Evolutionary conservation across 495 filamentous ascomycete species (phyloP), one percentile per base, ranked within the genome.

Genomic region (Xylaria venustula): DNA sequence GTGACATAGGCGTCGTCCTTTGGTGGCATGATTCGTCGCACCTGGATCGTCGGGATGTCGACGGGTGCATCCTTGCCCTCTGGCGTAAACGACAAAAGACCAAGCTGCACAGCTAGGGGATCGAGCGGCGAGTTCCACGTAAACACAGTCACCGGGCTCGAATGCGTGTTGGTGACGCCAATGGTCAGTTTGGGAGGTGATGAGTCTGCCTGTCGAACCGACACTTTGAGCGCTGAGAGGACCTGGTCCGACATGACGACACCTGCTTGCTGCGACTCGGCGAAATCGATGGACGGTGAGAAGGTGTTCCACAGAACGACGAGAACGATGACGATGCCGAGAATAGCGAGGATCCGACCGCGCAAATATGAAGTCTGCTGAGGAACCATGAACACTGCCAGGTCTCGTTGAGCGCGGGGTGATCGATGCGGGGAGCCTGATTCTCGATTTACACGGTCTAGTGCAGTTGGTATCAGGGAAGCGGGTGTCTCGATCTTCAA

Each of bases 51-150:
- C 37, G 72, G 72, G 20, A 80, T 51, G 0, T 73, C 44, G 8
- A 85, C 32, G 17, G 70, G 54, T 26, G 58, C 44, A 28, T 74
- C 64, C 26, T 58, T 64, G 25, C 63, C 70, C 9, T 66, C 69
- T 46, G 78, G 77, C 30, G 67, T 64, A 28, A 83, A 67, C 9
- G 74, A 66, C 48, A 85, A 71, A 14, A 83, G 67, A 26, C 81
- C 79, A 9, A 82, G 67, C 20, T 77, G 63, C 23, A 76, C 68
- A 9, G 81, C 82, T 26, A 71, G 57, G 4, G 73, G 61, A 58
- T 85, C 83, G 8, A 85, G 64, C 6, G 82, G 82, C 4, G 77
- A 77, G 48, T 74, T 68, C 79, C 78, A 85, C 37, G 64, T 70
- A 12, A 85, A 70, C 17, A 85, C 44, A 1, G 81, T 83, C 14